Evolutionary conservation across 2,329 filamentous ascomycete genomes (phyloP).

Genomic region (Monosporascus sp.): DNA sequence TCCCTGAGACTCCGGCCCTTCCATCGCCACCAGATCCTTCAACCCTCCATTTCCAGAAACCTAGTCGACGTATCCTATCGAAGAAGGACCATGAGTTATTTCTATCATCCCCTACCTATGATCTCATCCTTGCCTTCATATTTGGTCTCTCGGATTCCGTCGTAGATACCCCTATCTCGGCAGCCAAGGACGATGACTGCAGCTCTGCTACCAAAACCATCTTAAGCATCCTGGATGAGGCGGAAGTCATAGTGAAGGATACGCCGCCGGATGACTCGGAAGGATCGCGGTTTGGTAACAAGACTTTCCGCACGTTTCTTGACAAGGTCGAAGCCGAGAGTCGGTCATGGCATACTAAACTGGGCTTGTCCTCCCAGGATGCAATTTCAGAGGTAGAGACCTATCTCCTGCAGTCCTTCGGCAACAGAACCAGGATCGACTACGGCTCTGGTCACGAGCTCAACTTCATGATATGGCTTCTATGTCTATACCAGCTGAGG

Average conservation of each 20-base stretch:
- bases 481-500: constrained; percentile 81
- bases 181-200: constrained; percentile 50
- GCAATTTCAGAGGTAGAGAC: constrained; percentile 68
- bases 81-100: constrained; percentile 76
- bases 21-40: constrained; percentile 61
- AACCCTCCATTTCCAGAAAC: constrained; percentile 57
- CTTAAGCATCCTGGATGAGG: constrained; percentile 63
- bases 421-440: constrained; percentile 82
- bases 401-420: constrained; percentile 80
- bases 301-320: constrained; percentile 78
- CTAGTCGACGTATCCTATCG: constrained; percentile 77
- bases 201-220: constrained; percentile 59
- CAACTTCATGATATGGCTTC: constrained; percentile 93
- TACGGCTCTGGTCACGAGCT: constrained; percentile 97
- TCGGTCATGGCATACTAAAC: constrained; percentile 56
- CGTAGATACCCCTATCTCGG: constrained; percentile 61
- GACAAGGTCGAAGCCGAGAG: constrained; percentile 58
- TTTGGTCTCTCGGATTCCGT: constrained; percentile 83
- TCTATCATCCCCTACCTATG: constrained; percentile 68
- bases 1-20: constrained; percentile 71
- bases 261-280: constrained; percentile 81
- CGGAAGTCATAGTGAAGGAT: constrained; percentile 59
- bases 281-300: constrained; percentile 91
- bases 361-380: constrained; percentile 46
- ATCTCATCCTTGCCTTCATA: constrained; percentile 75